A percentile compares a stretch with the other conserved stretches of the same genome.
phyloP scores from a whole-genome alignment of 148 eudicot species.

The Dysphania ambrosioides region DNA sequence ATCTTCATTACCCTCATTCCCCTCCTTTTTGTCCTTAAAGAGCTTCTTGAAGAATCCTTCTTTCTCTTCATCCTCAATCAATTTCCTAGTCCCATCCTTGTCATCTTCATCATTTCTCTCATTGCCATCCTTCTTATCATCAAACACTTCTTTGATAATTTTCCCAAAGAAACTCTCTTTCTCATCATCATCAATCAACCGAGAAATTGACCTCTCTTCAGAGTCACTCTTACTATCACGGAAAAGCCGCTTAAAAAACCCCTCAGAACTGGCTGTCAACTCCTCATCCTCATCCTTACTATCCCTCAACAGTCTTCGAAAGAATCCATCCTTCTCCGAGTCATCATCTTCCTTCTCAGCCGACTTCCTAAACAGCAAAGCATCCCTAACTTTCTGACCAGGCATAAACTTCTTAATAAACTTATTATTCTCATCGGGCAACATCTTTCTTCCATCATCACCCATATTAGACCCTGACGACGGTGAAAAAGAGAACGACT shows the following conservation, averaged over 20 bases:
- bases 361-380: constrained; percentile 75
- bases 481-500: constrained; percentile 55
- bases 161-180: constrained; percentile 59
- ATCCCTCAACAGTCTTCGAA: constrained; percentile 66
- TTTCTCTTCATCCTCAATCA: constrained; percentile 44
- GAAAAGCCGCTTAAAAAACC: constrained; percentile 83
- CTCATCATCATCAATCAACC: constrained; percentile 53
- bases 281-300: constrained; percentile 78
- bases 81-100: constrained; percentile 28
- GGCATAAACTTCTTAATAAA: constrained; percentile 78
- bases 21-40: constrained; percentile 80
- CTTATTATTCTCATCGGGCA: constrained; percentile 71
- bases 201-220: constrained; percentile 58
- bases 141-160: constrained; percentile 38
- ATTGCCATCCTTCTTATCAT: constrained; percentile 38
- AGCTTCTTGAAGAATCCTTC: constrained; percentile 59
- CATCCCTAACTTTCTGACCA: constrained; percentile 75
- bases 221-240: constrained; percentile 81
- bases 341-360: constrained; percentile 78
- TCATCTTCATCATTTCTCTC: constrained; percentile 35
- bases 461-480: constrained; percentile 45
- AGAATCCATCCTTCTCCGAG: constrained; percentile 88
- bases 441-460: constrained; percentile 61
- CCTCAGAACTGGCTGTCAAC: constrained; percentile 74
- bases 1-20: constrained; percentile 46